Percentiles rank a stretch among this genome's conserved stretches.
These are phyloP conservation scores for Globisporangium canariense DNA, from an alignment of 352 stramenopile genomes.

Conservation along the genomic window DNA sequence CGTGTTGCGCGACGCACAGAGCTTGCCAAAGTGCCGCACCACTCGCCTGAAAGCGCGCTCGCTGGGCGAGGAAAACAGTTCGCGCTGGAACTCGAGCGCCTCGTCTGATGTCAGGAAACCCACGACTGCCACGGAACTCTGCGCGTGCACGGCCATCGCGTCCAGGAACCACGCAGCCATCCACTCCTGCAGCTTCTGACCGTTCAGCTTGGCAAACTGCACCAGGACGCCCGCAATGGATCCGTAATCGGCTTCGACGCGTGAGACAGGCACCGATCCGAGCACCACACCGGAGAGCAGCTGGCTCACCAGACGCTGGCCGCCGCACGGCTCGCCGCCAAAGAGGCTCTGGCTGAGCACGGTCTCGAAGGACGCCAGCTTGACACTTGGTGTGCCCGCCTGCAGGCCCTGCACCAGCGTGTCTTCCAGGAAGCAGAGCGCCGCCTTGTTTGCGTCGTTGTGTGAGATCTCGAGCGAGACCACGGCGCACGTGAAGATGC, in stretches of 20 bases:
- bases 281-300: slow-evolving; percentile 67
- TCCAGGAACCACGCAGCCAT: slow-evolving; percentile 65
- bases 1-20: slow-evolving; percentile 76
- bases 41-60: slow-evolving; percentile 73
- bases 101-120: slow-evolving; percentile 64
- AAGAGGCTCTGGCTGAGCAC: slow-evolving; percentile 27
- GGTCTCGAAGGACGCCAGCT: slow-evolving; percentile 18
- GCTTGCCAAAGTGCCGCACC: slow-evolving; percentile 77
- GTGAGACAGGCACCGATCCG: slow-evolving; percentile 47
- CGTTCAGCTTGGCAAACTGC: slow-evolving; percentile 66
- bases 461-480: slow-evolving; percentile 90
- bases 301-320: slow-evolving; percentile 55
- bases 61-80: slow-evolving; percentile 55
- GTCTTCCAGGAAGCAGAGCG: slow-evolving; percentile 90
- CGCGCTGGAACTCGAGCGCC: slow-evolving; percentile 53
- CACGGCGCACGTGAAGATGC: slow-evolving; percentile 82
- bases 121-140: slow-evolving; percentile 25
- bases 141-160: slow-evolving; percentile 35
- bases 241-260: slow-evolving; percentile 78
- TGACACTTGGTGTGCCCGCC: slow-evolving; percentile 13
- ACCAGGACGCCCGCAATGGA: slow-evolving; percentile 72
- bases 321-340: slow-evolving; percentile 16
- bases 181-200: slow-evolving; percentile 49
- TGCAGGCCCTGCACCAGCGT: slow-evolving; percentile 28
- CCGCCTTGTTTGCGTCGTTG: slow-evolving; percentile 92